Conservation (phyloP, 768 basidiomycete species). For the Hericium coralloides region DNA sequence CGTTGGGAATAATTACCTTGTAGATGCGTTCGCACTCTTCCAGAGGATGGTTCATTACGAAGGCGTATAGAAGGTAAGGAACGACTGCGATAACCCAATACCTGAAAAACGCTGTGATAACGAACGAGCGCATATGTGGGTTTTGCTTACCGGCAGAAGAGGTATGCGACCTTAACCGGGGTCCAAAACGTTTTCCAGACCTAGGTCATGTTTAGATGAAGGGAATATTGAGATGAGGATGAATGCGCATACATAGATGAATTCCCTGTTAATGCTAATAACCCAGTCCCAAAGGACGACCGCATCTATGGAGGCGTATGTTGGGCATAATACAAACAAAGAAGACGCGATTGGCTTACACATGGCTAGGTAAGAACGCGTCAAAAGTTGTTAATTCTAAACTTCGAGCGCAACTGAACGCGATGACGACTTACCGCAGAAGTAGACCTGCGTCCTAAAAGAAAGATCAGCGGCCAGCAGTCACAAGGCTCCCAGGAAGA, state of each 20-base stretch:
- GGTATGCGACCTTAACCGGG: conserved; percentile 73
- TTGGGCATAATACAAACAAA: neutral
- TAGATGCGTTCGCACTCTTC: conserved; percentile 63
- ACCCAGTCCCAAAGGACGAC: conserved; percentile 84
- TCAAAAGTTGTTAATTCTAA: conserved; percentile 17
- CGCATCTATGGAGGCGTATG: conserved; percentile 40
- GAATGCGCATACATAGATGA: conserved; percentile 50
- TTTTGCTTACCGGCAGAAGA: conserved; percentile 65
- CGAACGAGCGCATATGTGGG: neutral
- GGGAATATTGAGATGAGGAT: conserved; percentile 4
- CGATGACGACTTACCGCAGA: conserved; percentile 58
- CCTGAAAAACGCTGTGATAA: conserved; percentile 24
- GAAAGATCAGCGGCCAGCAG: neutral
- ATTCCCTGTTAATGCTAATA: conserved; percentile 69
- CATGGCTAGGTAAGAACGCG: conserved; percentile 31
- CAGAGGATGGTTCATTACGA: conserved; percentile 57
- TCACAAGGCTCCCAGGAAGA: neutral
- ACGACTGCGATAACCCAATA: conserved; percentile 81
- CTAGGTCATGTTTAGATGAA: conserved; percentile 25
- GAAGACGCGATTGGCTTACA: conserved; percentile 34
- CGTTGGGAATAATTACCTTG: conserved; percentile 32
- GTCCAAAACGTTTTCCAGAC: conserved; percentile 82
- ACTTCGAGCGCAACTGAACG: conserved; percentile 2
- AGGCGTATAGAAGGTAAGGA: conserved; percentile 70
- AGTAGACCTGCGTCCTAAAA: conserved; percentile 62